Percentiles rank a stretch among this genome's conserved stretches.
phyloP scores from a whole-genome alignment of 306 rosid genomes.

The Nissolia schottii region DNA sequence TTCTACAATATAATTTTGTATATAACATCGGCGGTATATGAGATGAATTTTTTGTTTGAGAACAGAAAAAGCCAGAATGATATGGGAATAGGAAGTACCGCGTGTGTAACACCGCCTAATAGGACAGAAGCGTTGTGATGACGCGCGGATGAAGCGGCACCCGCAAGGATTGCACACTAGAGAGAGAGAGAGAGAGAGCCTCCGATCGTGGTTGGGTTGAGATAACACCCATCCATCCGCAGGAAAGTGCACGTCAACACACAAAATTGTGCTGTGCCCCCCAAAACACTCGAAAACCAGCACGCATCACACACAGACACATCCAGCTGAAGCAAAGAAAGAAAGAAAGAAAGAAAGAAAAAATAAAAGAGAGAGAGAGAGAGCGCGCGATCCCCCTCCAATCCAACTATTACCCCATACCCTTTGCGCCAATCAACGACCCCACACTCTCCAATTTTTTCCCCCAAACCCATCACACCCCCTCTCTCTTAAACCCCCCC shows the following conservation, averaged over 20 bases:
- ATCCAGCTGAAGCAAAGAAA: background rate
- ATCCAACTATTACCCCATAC: constrained; percentile 28
- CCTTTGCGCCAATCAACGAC: constrained; percentile 78
- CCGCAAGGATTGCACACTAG: background rate
- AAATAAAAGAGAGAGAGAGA: constrained; percentile 8
- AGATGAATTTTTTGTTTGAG: background rate
- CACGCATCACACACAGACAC: background rate
- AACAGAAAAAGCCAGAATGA: background rate
- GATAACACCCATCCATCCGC: background rate
- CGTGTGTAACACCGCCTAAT: background rate
- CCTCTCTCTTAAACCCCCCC: constrained; percentile 20
- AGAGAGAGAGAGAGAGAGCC: background rate
- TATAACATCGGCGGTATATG: background rate
- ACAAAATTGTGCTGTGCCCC: too few relatives aligned
- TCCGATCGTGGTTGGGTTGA: background rate
- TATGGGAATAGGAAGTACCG: accelerated
- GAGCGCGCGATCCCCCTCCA: background rate
- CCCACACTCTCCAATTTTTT: constrained; percentile 45
- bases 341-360: too few relatives aligned
- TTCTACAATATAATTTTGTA: too few relatives aligned
- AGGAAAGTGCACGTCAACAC: constrained; percentile 1
- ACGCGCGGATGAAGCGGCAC: background rate
- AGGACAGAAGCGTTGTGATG: background rate
- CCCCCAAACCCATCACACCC: background rate
- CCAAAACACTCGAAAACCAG: background rate